Evolutionary conservation across 345 rosid genomes (phyloP).

Genomic region (Laguncularia racemosa): DNA sequence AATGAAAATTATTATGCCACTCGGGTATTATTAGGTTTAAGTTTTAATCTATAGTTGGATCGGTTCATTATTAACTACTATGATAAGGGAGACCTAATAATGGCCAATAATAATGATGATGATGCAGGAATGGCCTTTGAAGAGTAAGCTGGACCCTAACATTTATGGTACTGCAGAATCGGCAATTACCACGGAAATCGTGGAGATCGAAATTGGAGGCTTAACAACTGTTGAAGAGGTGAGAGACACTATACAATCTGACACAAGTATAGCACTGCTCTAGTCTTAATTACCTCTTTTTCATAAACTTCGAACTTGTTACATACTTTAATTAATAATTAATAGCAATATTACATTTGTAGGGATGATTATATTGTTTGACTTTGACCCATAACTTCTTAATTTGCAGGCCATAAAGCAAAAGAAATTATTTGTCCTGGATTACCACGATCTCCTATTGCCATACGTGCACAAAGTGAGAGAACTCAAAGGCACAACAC

Average conservation of each 20-base stretch:
- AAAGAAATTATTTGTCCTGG: slow-evolving; percentile 44
- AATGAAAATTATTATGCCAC: too few relatives aligned
- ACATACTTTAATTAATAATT: too few relatives aligned
- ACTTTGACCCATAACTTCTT: not conserved
- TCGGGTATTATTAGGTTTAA: too few relatives aligned
- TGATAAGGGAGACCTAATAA: too few relatives aligned
- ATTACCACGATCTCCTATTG: slow-evolving; percentile 50
- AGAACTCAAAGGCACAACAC: slow-evolving; percentile 26
- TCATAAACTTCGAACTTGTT: too few relatives aligned
- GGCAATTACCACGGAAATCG: slow-evolving; percentile 50
- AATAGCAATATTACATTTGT: too few relatives aligned
- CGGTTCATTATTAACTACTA: too few relatives aligned
- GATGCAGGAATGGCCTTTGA: slow-evolving; percentile 84
- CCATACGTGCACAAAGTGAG: slow-evolving; percentile 68
- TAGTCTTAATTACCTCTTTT: too few relatives aligned
- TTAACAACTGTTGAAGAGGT: slow-evolving; percentile 46
- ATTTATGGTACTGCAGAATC: slow-evolving; percentile 61
- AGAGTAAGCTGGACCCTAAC: slow-evolving; percentile 57
- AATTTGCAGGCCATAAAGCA: slow-evolving; percentile 32
- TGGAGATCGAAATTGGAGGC: slow-evolving; percentile 51
- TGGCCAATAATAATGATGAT: not conserved
- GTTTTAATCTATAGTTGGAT: too few relatives aligned
- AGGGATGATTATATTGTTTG: too few relatives aligned
- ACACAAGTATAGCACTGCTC: too few relatives aligned
- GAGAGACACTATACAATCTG: too few relatives aligned